phyloP scores from a whole-genome alignment of 176 grass and related monocot genomes.

The Puya raimondii region DNA sequence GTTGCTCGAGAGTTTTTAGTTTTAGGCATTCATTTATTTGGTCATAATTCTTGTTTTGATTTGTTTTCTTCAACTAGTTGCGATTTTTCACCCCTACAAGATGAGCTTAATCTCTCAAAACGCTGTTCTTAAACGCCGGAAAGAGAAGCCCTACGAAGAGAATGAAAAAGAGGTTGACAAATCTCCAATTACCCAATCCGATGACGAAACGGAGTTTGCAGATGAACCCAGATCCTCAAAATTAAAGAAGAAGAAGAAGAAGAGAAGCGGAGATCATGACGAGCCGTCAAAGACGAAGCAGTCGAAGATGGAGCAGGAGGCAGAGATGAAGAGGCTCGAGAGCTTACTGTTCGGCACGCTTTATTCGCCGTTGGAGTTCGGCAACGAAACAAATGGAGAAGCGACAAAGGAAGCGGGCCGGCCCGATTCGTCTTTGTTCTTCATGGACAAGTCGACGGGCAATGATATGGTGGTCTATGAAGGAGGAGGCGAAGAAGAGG shows the following conservation, averaged over 20 bases:
- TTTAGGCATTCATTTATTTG: too few species aligned
- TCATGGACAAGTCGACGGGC: conserved; percentile 41
- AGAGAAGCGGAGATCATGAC: too few species aligned
- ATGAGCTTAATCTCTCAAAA: conserved; percentile 82
- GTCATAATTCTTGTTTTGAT: too few species aligned
- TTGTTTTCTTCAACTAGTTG: neutral
- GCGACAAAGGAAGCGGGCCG: neutral
- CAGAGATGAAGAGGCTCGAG: conserved; percentile 55
- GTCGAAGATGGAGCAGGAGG: conserved; percentile 24
- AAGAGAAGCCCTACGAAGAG: conserved; percentile 14
- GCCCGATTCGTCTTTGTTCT: conserved; percentile 30
- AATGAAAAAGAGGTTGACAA: conserved; percentile 1
- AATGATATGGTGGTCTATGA: conserved; percentile 41
- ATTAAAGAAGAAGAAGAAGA: too few species aligned
- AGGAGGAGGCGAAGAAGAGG: neutral
- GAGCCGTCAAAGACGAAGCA: conserved; percentile 5
- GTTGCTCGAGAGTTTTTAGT: too few species aligned
- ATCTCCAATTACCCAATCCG: neutral
- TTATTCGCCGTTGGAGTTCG: conserved; percentile 42
- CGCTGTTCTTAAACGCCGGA: conserved; percentile 16
- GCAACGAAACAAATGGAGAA: conserved; percentile 20
- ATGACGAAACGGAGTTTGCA: neutral
- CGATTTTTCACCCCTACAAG: neutral
- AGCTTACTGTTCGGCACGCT: conserved; percentile 43
- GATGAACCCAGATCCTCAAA: too few species aligned